Evolutionary conservation across 2,329 filamentous ascomycete genomes (phyloP).

Genomic region (Xenoacremonium recifei): DNA sequence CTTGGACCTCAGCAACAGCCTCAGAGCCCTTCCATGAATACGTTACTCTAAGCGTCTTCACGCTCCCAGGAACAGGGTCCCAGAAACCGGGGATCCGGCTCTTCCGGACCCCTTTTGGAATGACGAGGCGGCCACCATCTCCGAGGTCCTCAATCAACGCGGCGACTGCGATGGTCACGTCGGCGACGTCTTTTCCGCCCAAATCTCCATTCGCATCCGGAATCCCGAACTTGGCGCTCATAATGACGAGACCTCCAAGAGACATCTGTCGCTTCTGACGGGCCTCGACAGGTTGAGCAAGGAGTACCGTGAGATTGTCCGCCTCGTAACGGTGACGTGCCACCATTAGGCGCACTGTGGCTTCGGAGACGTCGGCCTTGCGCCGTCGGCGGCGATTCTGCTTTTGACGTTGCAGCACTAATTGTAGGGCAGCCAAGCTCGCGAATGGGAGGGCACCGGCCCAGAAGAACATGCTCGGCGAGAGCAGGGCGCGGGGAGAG

Average conservation of each 20-base stretch:
- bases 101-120: slow-evolving; percentile 42
- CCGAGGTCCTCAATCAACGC: slow-evolving; percentile 39
- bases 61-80: slow-evolving; percentile 44
- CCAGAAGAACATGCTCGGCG: slow-evolving; percentile 35
- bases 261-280: slow-evolving; percentile 34
- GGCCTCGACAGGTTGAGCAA: slow-evolving; percentile 38
- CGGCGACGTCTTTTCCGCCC: slow-evolving; percentile 44
- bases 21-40: slow-evolving; percentile 41
- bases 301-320: slow-evolving; percentile 42
- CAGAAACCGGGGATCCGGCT: slow-evolving; percentile 48
- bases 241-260: slow-evolving; percentile 44
- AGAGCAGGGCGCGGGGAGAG: slow-evolving; percentile 27
- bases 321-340: slow-evolving; percentile 41
- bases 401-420: slow-evolving; percentile 22
- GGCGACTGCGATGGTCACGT: slow-evolving; percentile 48
- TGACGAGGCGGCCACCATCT: slow-evolving; percentile 28
- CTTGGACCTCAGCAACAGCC: slow-evolving; percentile 18
- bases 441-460: slow-evolving; percentile 38
- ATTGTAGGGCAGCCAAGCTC: slow-evolving; percentile 37
- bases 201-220: slow-evolving; percentile 28
- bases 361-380: slow-evolving; percentile 7
- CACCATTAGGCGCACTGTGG: slow-evolving; percentile 24
- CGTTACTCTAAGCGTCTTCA: slow-evolving; percentile 45
- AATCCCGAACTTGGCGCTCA: slow-evolving; percentile 48
- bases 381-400: slow-evolving; percentile 9